Conservation (phyloP, 2,329 filamentous ascomycete genomes). For the Bipolaris oryzae region DNA sequence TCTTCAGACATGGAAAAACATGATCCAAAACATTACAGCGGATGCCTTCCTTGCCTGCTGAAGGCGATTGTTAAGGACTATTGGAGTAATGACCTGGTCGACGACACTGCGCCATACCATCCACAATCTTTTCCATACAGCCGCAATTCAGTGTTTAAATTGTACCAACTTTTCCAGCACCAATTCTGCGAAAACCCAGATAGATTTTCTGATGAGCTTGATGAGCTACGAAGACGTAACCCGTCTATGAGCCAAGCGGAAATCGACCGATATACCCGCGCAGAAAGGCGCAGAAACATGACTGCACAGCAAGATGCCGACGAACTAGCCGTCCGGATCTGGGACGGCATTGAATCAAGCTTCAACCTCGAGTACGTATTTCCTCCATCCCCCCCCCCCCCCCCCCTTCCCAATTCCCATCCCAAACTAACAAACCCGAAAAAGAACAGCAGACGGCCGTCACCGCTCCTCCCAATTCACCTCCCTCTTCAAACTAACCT, state of each 20-base stretch:
- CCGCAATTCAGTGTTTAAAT: not conserved
- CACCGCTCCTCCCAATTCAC: not conserved
- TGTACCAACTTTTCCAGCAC: not conserved
- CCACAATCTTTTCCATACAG: not conserved
- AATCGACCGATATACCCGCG: not conserved
- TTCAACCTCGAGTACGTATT: not conserved
- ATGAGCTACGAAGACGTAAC: not conserved
- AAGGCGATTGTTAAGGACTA: slow-evolving; percentile 8
- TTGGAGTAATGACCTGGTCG: slow-evolving; percentile 1
- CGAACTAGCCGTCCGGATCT: not conserved
- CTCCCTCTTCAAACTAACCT: not conserved
- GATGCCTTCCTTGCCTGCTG: slow-evolving; percentile 14
- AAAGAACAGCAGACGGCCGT: not conserved
- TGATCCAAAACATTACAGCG: not conserved
- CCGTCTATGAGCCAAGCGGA: not conserved
- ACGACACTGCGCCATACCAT: not conserved
- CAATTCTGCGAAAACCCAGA: not conserved
- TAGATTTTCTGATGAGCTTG: not conserved
- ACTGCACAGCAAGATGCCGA: not conserved
- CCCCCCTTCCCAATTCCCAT: not conserved
- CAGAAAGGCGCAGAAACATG: not conserved
- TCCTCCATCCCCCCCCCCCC: too few relatives aligned
- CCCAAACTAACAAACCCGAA: not conserved
- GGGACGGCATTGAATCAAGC: not conserved
- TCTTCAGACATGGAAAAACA: not conserved